Conservation (phyloP, 768 basidiomycete species). For the Mycena alexandri region DNA sequence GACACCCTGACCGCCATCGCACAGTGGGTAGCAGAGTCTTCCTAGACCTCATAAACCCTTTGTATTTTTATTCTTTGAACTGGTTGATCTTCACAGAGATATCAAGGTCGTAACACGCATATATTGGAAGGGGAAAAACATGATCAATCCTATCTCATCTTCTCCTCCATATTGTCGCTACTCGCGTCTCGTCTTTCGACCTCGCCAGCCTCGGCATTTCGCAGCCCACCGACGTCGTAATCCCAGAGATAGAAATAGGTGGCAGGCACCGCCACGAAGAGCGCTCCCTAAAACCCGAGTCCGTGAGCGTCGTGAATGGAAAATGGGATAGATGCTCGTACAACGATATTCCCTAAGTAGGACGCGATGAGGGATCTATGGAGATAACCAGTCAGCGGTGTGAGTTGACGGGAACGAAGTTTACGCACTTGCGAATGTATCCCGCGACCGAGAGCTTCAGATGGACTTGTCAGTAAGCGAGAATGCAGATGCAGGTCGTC, state of each 20-base stretch:
- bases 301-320: too few relatives aligned
- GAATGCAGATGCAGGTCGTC: too few relatives aligned
- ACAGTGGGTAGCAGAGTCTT: conserved; percentile 54
- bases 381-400: conserved; percentile 1
- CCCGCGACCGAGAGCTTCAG: conserved; percentile 61
- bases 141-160: conserved; percentile 18
- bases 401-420: neutral
- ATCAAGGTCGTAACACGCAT: too few relatives aligned
- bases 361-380: conserved; percentile 72
- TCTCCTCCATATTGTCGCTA: conserved; percentile 15
- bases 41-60: neutral
- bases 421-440: conserved; percentile 77
- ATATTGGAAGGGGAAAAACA: neutral
- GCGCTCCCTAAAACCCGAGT: conserved; percentile 54
- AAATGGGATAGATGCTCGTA: too few relatives aligned
- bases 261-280: conserved; percentile 74
- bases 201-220: conserved; percentile 55
- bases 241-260: conserved; percentile 74
- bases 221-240: conserved; percentile 55
- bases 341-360: conserved; percentile 73
- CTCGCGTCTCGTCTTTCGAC: conserved; percentile 31
- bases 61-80: neutral
- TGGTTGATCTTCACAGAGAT: too few relatives aligned
- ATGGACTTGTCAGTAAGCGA: neutral
- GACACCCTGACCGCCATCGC: conserved; percentile 62